Percentiles rank a stretch among this genome's conserved stretches.
Evolutionary conservation across 495 filamentous ascomycete species (phyloP).

Genomic region (Neurospora sp.): DNA sequence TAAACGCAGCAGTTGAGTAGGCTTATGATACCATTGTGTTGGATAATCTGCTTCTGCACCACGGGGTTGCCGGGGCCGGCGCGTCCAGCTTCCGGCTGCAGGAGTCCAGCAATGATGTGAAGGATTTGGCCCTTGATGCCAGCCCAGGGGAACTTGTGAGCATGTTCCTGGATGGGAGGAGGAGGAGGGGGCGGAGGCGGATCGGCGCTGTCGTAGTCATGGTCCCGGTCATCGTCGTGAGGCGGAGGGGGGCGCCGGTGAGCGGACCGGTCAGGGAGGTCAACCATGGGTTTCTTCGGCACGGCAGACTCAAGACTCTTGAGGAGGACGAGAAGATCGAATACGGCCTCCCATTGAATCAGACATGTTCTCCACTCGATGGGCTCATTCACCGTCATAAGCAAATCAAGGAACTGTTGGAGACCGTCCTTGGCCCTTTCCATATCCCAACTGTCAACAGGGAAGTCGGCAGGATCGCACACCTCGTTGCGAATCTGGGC

Average conservation of each 20-base stretch:
- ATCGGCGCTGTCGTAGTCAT: slow-evolving; percentile 34
- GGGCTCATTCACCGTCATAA: slow-evolving; percentile 79
- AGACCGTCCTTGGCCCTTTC: slow-evolving; percentile 77
- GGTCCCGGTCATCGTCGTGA: slow-evolving; percentile 16
- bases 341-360: slow-evolving; percentile 78
- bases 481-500: slow-evolving; percentile 59
- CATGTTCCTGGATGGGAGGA: slow-evolving; percentile 60
- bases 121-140: slow-evolving; percentile 89
- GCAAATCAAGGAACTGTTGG: slow-evolving; percentile 86
- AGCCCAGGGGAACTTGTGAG: slow-evolving; percentile 83
- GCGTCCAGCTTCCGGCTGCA: slow-evolving; percentile 44
- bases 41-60: slow-evolving; percentile 78
- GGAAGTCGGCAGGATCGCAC: slow-evolving; percentile 61
- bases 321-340: slow-evolving; percentile 73
- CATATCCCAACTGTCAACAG: slow-evolving; percentile 93
- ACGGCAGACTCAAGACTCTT: slow-evolving; percentile 80
- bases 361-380: slow-evolving; percentile 49
- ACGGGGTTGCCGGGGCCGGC: slow-evolving; percentile 56
- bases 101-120: slow-evolving; percentile 72
- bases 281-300: slow-evolving; percentile 45
- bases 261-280: slow-evolving; percentile 12
- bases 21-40: slow-evolving; percentile 69
- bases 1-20: slow-evolving; percentile 80
- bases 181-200: slow-evolving; percentile 38
- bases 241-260: slow-evolving; percentile 6